These are phyloP conservation scores for Gossypium trilobum DNA, from an alignment of 441 rosid genomes.

Conservation along the genomic window DNA sequence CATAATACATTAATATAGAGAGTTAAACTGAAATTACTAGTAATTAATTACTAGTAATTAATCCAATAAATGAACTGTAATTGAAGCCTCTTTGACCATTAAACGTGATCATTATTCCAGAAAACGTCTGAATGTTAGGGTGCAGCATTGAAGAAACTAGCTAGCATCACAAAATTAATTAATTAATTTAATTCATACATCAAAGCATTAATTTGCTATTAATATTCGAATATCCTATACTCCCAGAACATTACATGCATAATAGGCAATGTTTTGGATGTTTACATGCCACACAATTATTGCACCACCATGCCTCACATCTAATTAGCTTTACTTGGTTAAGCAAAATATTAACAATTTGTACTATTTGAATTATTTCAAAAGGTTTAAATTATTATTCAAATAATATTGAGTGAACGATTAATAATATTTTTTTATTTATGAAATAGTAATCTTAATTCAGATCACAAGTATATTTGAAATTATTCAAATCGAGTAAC, in stretches of 20 bases:
- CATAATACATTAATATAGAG: background rate
- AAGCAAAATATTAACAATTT: background rate
- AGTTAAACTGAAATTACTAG: background rate
- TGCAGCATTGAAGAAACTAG: constrained; percentile 5
- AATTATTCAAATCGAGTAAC: no score
- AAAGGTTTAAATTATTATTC: no score
- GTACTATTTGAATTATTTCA: background rate
- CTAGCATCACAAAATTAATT: background rate
- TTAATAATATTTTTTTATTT: no score
- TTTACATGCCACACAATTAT: background rate
- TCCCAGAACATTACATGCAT: background rate
- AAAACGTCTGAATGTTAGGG: constrained; percentile 23
- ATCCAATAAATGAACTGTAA: constrained; percentile 18
- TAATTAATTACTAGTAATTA: background rate
- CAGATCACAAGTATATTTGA: no score
- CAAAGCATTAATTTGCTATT: no score
- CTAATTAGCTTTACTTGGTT: background rate
- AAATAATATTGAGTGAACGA: no score
- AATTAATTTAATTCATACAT: background rate
- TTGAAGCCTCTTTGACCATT: constrained; percentile 12
- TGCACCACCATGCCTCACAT: background rate
- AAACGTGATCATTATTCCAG: constrained; percentile 19
- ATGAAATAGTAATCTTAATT: no score
- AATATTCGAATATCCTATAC: no score
- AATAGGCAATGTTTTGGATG: background rate